These are phyloP conservation scores for Beauveria bassiana DNA, from an alignment of 2,329 filamentous ascomycete species.

Conservation along the genomic window DNA sequence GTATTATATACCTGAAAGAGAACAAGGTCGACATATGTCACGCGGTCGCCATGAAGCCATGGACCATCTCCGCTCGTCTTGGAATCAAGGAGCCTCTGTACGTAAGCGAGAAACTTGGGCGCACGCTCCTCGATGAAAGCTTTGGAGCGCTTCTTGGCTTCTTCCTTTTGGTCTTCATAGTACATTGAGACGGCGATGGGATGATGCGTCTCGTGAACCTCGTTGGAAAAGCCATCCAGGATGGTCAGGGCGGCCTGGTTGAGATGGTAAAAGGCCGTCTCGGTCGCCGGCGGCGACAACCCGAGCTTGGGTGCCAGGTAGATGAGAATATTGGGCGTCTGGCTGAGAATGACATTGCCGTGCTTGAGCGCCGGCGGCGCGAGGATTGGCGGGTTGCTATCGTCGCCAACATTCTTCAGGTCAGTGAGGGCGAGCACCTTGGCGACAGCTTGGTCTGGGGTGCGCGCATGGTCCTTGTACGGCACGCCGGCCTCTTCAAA, in stretches of 20 bases:
- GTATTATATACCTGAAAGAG: constrained; percentile 54
- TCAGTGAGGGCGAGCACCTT: constrained; percentile 42
- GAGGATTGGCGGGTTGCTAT: constrained; percentile 54
- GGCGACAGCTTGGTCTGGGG: constrained; percentile 39
- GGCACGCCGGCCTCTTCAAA: constrained; percentile 60
- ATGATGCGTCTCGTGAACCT: constrained; percentile 70
- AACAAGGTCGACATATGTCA: constrained; percentile 68
- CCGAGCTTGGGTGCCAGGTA: constrained; percentile 58
- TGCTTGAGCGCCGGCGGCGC: constrained; percentile 61
- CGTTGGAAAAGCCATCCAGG: constrained; percentile 61
- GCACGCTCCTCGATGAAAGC: constrained; percentile 55
- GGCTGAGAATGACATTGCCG: constrained; percentile 54
- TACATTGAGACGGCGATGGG: constrained; percentile 52
- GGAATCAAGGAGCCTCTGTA: constrained; percentile 54
- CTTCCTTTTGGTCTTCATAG: constrained; percentile 70
- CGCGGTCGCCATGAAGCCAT: constrained; percentile 55
- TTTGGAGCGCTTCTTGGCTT: constrained; percentile 48
- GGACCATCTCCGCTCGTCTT: constrained; percentile 50
- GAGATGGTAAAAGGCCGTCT: constrained; percentile 47
- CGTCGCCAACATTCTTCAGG: constrained; percentile 38
- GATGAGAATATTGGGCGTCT: constrained; percentile 65
- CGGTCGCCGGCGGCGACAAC: constrained; percentile 37
- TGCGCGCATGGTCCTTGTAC: constrained; percentile 50
- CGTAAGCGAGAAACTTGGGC: constrained; percentile 66
- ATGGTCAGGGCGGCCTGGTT: constrained; percentile 61